Percentiles rank a stretch among this genome's conserved stretches.
Conservation (phyloP, 2,329 filamentous ascomycete species). For the Tolypocladium cylindrosporum region DNA sequence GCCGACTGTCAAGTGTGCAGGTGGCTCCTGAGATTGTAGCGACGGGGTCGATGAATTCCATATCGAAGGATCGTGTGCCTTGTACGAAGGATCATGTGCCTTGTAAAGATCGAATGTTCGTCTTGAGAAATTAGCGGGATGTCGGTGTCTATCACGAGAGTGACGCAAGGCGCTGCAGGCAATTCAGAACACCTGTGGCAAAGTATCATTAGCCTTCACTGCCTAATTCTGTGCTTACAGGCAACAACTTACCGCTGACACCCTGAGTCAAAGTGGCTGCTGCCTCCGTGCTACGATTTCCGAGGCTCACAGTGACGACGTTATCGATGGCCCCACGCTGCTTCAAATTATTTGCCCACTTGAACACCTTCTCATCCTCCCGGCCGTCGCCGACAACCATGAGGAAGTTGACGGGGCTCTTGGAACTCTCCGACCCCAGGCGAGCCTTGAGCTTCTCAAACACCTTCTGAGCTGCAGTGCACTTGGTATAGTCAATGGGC, state of each 20-base stretch:
- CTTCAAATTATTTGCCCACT: conserved; percentile 76
- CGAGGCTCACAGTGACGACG: conserved; percentile 78
- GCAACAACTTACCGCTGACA: conserved; percentile 60
- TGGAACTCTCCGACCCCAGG: conserved; percentile 16
- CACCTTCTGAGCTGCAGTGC: conserved; percentile 67
- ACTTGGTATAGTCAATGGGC: conserved; percentile 78
- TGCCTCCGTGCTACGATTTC: conserved; percentile 80
- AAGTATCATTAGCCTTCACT: too few relatives aligned
- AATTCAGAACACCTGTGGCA: too few relatives aligned
- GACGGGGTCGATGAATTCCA: too few relatives aligned
- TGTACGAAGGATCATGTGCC: too few relatives aligned
- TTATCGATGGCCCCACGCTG: conserved; percentile 49
- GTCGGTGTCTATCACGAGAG: too few relatives aligned
- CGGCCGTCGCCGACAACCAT: conserved; percentile 85
- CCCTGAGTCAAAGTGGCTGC: conserved; percentile 80
- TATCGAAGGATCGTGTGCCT: too few relatives aligned
- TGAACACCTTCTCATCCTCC: conserved; percentile 88
- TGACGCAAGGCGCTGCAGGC: too few relatives aligned
- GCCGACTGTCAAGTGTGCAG: too few relatives aligned
- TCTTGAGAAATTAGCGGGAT: too few relatives aligned
- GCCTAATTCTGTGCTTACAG: neutral
- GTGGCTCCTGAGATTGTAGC: too few relatives aligned
- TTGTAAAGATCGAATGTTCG: too few relatives aligned
- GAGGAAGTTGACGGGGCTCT: conserved; percentile 62
- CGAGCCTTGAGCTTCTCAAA: conserved; percentile 46